phyloP scores from a whole-genome alignment of 73 alveolate species.

The Breviolum minutum region DNA sequence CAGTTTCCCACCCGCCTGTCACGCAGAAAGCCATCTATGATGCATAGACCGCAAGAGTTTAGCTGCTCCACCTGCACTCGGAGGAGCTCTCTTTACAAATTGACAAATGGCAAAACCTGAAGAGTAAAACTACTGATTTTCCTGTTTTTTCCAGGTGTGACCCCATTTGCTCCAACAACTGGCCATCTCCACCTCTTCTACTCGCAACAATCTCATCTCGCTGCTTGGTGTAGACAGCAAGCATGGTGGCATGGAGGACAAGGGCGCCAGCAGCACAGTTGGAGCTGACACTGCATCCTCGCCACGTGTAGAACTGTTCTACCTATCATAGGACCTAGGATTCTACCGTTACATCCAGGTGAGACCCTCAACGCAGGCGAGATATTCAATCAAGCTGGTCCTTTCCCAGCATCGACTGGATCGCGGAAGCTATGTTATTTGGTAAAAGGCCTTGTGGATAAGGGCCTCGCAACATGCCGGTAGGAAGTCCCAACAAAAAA shows the following conservation, averaged over 20 bases:
- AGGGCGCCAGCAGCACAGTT: conserved; percentile 38
- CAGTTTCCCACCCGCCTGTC: neutral
- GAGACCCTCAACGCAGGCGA: no score
- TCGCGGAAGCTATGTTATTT: neutral
- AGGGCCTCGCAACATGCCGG: neutral
- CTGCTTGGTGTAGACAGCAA: conserved; percentile 14
- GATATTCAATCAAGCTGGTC: neutral
- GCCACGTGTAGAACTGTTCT: no score
- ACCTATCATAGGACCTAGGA: no score
- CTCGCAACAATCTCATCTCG: neutral
- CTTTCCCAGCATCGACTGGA: conserved; percentile 58
- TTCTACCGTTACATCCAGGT: no score
- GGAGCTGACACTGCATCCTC: conserved; percentile 1
- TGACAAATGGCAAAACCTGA: no score
- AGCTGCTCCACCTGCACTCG: conserved; percentile 51
- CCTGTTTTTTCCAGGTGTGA: no score
- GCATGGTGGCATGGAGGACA: conserved; percentile 27
- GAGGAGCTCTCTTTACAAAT: neutral
- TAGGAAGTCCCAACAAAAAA: no score
- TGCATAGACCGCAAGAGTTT: conserved; percentile 24
- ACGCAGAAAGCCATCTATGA: conserved; percentile 13
- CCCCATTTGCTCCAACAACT: neutral
- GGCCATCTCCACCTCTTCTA: neutral
- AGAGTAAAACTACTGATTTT: no score
- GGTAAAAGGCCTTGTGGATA: conserved; percentile 32